Base-by-base conservation (phyloP, 768 basidiomycete genomes). In the Russula olivacea region DNA sequence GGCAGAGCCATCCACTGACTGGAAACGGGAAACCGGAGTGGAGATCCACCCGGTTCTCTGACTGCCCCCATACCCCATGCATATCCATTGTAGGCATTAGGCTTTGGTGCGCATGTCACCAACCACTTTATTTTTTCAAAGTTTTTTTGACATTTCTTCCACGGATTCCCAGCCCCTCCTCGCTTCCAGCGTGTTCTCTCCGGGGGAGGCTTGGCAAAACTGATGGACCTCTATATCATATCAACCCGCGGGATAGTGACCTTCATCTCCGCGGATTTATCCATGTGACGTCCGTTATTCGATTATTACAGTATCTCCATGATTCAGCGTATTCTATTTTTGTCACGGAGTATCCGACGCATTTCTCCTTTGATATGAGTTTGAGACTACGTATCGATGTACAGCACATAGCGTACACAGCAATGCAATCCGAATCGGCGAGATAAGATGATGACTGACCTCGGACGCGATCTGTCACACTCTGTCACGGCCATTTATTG, bases 381-480 rank as follows among this genome's bases (percentile, higher is more conserved):
- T 40, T 30, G 6, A 7, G 4, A 36, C 8, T 40, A 40, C 4
- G 4, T 38, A 17, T 40, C 38, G 15, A 40, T 40, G 38, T 40
- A 40, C 38, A 8, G 5, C 9, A 32, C 0, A 17, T 14, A 8
- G 1, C 2, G 5, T 32, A 32, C 0, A 17, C 38, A 8, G 1
- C 2, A 7, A 0, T 5, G 17, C 19, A 17, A 41, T 41, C 40
- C 17, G 41, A 43, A 17, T 17, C 41, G n/a, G 14, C 14, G 38
- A 38, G 38, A 38, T 38, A 15, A 38, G 38, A 38, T 38, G 38
- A 38, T 6, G n/a, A n/a, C n/a, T n/a, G n/a, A n/a, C n/a, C 14
- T 45, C 43, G 1, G 41, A 41, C 58, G 28, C 58, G 58, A 43
- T 15, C 1, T 7, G 50, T 63, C 74, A 73, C 69, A 67, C 63